phyloP scores from a whole-genome alignment of 108 stramenopile species.

The Discostella stelligeroides region DNA sequence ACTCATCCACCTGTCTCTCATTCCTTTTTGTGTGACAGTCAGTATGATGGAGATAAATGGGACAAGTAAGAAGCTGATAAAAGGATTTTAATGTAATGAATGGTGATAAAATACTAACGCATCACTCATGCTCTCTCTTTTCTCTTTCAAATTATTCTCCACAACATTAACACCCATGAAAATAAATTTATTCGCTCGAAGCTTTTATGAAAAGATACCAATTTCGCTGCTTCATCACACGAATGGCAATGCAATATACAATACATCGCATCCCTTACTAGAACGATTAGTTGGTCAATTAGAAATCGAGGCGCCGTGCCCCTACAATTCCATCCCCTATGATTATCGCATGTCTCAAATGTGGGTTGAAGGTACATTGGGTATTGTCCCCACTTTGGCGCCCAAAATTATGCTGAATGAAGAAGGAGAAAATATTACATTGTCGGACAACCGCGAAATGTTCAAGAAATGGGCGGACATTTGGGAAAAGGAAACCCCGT shows the following conservation, averaged over 20 bases:
- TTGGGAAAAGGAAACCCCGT: slow-evolving; percentile 48
- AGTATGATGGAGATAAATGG: slow-evolving; percentile 73
- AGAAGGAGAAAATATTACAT: slow-evolving; percentile 67
- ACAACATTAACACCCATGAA: too few relatives aligned
- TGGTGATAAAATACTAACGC: too few relatives aligned
- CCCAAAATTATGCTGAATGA: slow-evolving; percentile 71
- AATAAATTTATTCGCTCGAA: too few relatives aligned
- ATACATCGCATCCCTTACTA: slow-evolving; percentile 64
- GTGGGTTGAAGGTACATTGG: slow-evolving; percentile 64
- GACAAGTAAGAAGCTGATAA: too few relatives aligned
- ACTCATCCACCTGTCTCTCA: slow-evolving; percentile 1
- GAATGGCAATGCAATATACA: slow-evolving; percentile 79
- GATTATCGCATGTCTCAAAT: slow-evolving; percentile 76
- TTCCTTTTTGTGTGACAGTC: slow-evolving; percentile 3
- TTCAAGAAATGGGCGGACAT: slow-evolving; percentile 64
- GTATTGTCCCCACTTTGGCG: slow-evolving; percentile 53
- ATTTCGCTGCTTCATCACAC: slow-evolving; percentile 65
- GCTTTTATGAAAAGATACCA: slow-evolving; percentile 68
- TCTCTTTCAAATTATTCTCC: too few relatives aligned
- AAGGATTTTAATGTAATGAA: too few relatives aligned
- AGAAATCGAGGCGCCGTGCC: slow-evolving; percentile 66
- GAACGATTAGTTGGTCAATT: slow-evolving; percentile 66
- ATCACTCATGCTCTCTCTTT: too few relatives aligned
- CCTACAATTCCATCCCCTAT: slow-evolving; percentile 71
- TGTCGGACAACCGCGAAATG: slow-evolving; percentile 56